A percentile compares a stretch with the other conserved stretches of the same genome.
phyloP scores from a whole-genome alignment of 805 yeast genomes.

The Nakazawaea wickerhamii region DNA sequence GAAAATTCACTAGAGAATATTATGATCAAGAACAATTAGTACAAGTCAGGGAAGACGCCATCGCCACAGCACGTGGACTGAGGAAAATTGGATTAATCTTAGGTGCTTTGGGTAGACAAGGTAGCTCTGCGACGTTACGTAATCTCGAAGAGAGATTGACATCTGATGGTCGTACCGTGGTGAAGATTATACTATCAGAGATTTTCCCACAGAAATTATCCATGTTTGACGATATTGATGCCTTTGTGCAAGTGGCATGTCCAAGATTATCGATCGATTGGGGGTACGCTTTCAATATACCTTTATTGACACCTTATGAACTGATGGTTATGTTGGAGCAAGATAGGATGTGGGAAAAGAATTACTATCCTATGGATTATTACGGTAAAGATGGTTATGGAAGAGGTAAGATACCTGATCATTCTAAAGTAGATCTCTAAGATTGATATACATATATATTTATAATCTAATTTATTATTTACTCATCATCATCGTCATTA shows the following conservation, averaged over 20 bases:
- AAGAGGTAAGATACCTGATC: constrained; percentile 68
- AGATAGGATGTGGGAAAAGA: constrained; percentile 59
- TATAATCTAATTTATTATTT: constrained; percentile 5
- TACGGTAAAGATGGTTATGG: constrained; percentile 89
- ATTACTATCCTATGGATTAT: constrained; percentile 92
- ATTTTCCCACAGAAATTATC: constrained; percentile 90
- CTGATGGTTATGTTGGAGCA: constrained; percentile 83
- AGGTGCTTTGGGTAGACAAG: constrained; percentile 96
- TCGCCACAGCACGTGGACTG: constrained; percentile 53
- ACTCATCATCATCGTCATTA: neutral
- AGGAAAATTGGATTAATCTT: constrained; percentile 75
- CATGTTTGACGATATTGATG: constrained; percentile 89
- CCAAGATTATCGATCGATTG: constrained; percentile 95
- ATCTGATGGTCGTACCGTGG: constrained; percentile 57
- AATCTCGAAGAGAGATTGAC: constrained; percentile 53
- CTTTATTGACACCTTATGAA: constrained; percentile 91
- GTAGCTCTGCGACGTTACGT: constrained; percentile 71
- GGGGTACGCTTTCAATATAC: constrained; percentile 96
- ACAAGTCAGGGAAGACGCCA: constrained; percentile 67
- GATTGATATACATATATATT: neutral
- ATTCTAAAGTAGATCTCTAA: constrained; percentile 15
- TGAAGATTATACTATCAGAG: constrained; percentile 82
- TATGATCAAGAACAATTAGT: constrained; percentile 86
- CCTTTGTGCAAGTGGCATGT: constrained; percentile 96
- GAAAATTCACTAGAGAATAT: constrained; percentile 83